Percentiles rank a stretch among this genome's conserved stretches.
Conservation (phyloP, 2,329 filamentous ascomycete species). For the Pestalotiopsis sp. region DNA sequence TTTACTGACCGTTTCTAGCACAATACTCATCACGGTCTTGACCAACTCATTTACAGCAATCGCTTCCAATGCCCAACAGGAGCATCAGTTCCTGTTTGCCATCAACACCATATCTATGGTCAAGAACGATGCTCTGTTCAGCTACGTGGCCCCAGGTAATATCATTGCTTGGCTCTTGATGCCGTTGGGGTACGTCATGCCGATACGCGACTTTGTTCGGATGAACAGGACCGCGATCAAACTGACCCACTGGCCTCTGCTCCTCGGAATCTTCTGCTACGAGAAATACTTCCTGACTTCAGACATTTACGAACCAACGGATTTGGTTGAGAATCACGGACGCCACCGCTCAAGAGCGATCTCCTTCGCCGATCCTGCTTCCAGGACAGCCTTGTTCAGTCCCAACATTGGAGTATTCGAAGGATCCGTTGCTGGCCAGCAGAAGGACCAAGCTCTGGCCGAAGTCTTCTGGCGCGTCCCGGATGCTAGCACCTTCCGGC, state of each 20-base stretch:
- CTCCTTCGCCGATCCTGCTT: slow-evolving; percentile 60
- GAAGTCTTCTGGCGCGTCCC: slow-evolving; percentile 84
- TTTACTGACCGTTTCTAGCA: slow-evolving; percentile 45
- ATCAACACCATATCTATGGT: slow-evolving; percentile 98
- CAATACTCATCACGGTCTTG: slow-evolving; percentile 92
- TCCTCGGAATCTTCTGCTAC: slow-evolving; percentile 86
- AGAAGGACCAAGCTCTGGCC: slow-evolving; percentile 87
- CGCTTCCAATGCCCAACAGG: slow-evolving; percentile 89
- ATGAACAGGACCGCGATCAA: slow-evolving; percentile 93
- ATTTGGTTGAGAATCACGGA: slow-evolving; percentile 76
- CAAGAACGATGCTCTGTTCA: slow-evolving; percentile 95
- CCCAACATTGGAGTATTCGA: slow-evolving; percentile 75
- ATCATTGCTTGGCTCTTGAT: slow-evolving; percentile 89
- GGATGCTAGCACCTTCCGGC: slow-evolving; percentile 63
- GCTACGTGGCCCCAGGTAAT: slow-evolving; percentile 89
- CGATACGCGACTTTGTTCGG: slow-evolving; percentile 79
- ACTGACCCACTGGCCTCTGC: slow-evolving; percentile 81
- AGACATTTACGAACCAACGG: slow-evolving; percentile 79
- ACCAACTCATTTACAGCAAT: slow-evolving; percentile 97
- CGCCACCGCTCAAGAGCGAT: slow-evolving; percentile 52
- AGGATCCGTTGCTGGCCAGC: slow-evolving; percentile 84
- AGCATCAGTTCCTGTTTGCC: slow-evolving; percentile 91
- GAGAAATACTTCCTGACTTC: slow-evolving; percentile 79
- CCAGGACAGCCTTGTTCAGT: slow-evolving; percentile 70
- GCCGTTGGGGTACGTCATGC: slow-evolving; percentile 78